Evolutionary conservation across 345 rosid genomes (phyloP).

Genomic region (Diplotaxis tenuifolia): DNA sequence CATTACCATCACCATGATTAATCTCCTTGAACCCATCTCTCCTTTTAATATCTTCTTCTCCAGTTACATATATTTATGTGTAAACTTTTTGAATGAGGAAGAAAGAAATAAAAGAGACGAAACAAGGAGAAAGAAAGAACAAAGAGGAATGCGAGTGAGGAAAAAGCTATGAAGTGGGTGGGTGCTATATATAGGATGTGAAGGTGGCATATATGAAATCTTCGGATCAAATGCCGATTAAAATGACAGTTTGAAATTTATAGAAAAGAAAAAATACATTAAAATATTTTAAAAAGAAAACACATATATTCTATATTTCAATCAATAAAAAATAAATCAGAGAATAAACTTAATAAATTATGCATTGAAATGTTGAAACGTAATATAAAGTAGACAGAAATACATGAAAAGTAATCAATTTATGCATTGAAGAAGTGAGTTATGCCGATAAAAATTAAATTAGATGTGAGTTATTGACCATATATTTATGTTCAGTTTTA

Average conservation of each 20-base stretch:
- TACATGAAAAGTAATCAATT: not conserved
- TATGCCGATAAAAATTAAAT: not conserved
- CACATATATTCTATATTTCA: too few relatives aligned
- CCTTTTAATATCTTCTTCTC: not conserved
- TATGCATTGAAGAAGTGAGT: not conserved
- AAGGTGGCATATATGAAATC: not conserved
- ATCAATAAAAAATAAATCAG: too few relatives aligned
- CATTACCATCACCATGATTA: not conserved
- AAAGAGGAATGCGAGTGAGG: not conserved
- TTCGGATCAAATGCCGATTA: not conserved
- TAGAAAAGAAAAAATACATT: not conserved
- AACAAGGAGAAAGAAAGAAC: not conserved
- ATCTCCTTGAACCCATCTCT: slow-evolving; percentile 18
- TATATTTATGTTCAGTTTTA: not conserved
- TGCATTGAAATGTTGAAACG: too few relatives aligned
- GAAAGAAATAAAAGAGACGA: not conserved
- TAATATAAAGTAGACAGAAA: not conserved
- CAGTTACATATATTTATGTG: slow-evolving; percentile 9
- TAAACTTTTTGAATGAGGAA: slow-evolving; percentile 9
- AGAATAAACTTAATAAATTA: too few relatives aligned
- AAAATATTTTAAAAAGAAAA: not conserved
- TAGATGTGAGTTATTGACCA: not conserved
- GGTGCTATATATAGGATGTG: slow-evolving; percentile 14
- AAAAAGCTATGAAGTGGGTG: not conserved
- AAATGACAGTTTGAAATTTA: not conserved